phyloP scores from a whole-genome alignment of 139 green algal genomes.

The Chlamydomonas asymmetrica region DNA sequence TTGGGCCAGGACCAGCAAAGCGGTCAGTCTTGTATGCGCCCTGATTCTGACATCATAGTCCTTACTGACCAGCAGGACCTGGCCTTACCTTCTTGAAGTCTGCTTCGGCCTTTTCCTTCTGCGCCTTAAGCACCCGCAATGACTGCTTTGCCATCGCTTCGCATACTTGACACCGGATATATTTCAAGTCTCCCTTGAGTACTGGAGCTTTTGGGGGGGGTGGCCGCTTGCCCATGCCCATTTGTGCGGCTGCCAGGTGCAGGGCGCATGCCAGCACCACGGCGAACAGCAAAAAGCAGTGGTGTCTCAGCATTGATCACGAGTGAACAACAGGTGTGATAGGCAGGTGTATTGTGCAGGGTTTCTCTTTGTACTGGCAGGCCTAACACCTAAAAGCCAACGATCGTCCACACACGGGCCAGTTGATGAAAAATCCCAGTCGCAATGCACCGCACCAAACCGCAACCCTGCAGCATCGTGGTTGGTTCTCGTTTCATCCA shows the following conservation, averaged over 20 bases:
- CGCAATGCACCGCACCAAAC: too few relatives aligned
- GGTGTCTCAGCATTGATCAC: too few relatives aligned
- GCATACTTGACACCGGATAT: conserved; percentile 41
- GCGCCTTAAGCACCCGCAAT: conserved; percentile 1
- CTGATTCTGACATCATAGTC: conserved; percentile 12
- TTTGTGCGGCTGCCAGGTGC: conserved; percentile 1
- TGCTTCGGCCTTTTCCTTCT: background rate
- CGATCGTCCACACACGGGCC: too few relatives aligned
- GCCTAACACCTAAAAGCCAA: too few relatives aligned
- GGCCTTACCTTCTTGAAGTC: conserved; percentile 29
- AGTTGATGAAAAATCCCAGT: too few relatives aligned
- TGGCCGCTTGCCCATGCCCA: background rate
- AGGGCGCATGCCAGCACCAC: background rate
- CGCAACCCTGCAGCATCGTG: too few relatives aligned
- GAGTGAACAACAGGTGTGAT: too few relatives aligned
- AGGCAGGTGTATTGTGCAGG: too few relatives aligned
- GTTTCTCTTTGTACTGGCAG: too few relatives aligned
- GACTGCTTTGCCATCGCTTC: conserved; percentile 47
- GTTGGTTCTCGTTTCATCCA: too few relatives aligned
- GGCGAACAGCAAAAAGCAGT: too few relatives aligned
- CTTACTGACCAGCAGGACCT: too few relatives aligned
- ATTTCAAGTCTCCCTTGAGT: conserved; percentile 29
- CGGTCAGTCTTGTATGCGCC: background rate
- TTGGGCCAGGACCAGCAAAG: background rate
- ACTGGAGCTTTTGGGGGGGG: conserved; percentile 27